These are phyloP conservation scores for Marasmius oreades DNA, from an alignment of 1,284 basidiomycete species.

Conservation along the genomic window DNA sequence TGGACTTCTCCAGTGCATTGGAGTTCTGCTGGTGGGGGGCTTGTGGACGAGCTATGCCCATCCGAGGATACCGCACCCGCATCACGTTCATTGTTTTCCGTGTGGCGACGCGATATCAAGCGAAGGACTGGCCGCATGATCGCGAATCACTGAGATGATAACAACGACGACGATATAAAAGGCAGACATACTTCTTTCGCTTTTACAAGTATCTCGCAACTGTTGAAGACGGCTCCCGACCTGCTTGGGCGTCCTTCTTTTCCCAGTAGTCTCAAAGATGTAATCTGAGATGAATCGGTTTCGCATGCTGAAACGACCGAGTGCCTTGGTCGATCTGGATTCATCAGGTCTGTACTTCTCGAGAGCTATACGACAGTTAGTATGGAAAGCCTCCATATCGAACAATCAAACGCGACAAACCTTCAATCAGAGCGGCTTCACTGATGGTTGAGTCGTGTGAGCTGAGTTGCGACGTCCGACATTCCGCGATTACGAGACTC, in stretches of 20 bases:
- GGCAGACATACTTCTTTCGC: constrained; percentile 31
- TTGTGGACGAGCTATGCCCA: constrained; percentile 12
- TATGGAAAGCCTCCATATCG: neutral
- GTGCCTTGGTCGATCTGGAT: constrained; percentile 36
- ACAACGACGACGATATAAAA: neutral
- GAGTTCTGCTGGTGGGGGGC: constrained; percentile 11
- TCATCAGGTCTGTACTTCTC: constrained; percentile 46
- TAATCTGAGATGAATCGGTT: constrained; percentile 59
- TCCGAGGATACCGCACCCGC: constrained; percentile 11
- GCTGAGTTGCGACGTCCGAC: neutral
- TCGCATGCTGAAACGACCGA: constrained; percentile 50
- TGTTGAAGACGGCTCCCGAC: constrained; percentile 63
- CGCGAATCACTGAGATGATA: constrained; percentile 5
- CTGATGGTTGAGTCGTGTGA: constrained; percentile 21
- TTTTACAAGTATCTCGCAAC: constrained; percentile 52
- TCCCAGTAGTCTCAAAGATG: constrained; percentile 50
- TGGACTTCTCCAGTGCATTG: neutral
- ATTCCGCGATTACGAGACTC: constrained; percentile 14
- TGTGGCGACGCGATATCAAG: constrained; percentile 25
- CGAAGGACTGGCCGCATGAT: constrained; percentile 25
- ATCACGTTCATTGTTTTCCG: constrained; percentile 11
- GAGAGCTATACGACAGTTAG: constrained; percentile 31
- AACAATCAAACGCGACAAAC: constrained; percentile 23
- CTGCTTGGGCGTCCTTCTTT: constrained; percentile 54
- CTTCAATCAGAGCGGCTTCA: constrained; percentile 56